These are phyloP conservation scores for Acer campestre DNA, from an alignment of 345 rosid species.

Conservation along the genomic window DNA sequence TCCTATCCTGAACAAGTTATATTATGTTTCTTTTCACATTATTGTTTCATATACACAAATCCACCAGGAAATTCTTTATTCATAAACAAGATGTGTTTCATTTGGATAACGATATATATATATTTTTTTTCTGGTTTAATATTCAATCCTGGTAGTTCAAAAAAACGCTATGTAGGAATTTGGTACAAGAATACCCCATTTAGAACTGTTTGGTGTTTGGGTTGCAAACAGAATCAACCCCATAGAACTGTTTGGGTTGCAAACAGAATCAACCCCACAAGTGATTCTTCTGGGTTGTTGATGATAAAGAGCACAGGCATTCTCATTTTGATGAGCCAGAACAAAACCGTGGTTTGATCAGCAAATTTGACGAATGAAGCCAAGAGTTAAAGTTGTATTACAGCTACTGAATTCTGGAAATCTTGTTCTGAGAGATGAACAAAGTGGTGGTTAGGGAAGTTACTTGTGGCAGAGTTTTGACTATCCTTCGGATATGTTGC, in stretches of 20 bases:
- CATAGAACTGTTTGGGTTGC: constrained; percentile 73
- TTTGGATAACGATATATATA: no score
- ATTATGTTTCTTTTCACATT: no score
- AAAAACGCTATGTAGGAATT: constrained; percentile 47
- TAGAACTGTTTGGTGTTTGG: no score
- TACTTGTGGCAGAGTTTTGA: constrained; percentile 42
- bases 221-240: no score
- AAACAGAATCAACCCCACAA: constrained; percentile 42
- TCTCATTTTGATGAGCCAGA: constrained; percentile 22
- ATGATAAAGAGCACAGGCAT: constrained; percentile 26
- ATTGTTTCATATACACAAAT: no score
- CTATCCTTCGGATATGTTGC: constrained; percentile 39
- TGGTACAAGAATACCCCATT: constrained; percentile 48
- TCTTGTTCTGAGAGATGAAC: constrained; percentile 34
- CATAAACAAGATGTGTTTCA: no score
- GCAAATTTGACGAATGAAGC: constrained; percentile 25
- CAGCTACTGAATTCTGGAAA: constrained; percentile 54
- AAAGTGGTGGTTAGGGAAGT: constrained; percentile 4
- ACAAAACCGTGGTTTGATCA: constrained; percentile 35
- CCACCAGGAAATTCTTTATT: background rate
- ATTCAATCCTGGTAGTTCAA: constrained; percentile 42
- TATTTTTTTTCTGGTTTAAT: constrained; percentile 25
- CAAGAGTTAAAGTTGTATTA: constrained; percentile 20
- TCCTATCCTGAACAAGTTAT: no score
- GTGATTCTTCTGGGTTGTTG: constrained; percentile 42